These are phyloP conservation scores for Leccinellum luteum DNA, from an alignment of 768 basidiomycete species.

Conservation along the genomic window DNA sequence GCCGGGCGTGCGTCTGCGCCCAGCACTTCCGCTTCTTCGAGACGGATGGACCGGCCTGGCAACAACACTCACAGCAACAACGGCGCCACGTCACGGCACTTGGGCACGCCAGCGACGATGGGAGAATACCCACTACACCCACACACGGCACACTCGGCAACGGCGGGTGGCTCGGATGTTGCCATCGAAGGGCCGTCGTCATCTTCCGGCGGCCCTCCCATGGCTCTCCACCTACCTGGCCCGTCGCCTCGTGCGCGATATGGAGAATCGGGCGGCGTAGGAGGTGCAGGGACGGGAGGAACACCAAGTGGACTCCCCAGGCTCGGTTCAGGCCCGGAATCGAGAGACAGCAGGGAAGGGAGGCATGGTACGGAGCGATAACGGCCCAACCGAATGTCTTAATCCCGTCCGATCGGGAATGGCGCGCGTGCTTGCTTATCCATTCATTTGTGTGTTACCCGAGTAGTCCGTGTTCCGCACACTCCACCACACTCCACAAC, in stretches of 20 bases:
- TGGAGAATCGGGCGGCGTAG: slow-evolving; percentile 32
- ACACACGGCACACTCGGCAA: slow-evolving; percentile 13
- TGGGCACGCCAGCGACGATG: slow-evolving; percentile 21
- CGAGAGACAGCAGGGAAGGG: slow-evolving; percentile 30
- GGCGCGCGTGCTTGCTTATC: background rate
- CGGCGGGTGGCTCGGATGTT: slow-evolving; percentile 23
- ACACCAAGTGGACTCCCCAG: slow-evolving; percentile 10
- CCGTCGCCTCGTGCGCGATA: slow-evolving; percentile 34
- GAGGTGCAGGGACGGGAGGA: background rate
- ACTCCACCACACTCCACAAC: slow-evolving; percentile 12
- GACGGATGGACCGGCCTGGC: slow-evolving; percentile 34
- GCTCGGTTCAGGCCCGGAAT: slow-evolving; percentile 34
- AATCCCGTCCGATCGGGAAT: background rate
- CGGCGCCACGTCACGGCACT: background rate
- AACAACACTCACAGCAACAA: slow-evolving; percentile 6
- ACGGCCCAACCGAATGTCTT: slow-evolving; percentile 3
- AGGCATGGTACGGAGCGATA: slow-evolving; percentile 30
- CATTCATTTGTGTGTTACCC: slow-evolving; percentile 7
- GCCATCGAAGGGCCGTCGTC: slow-evolving; percentile 28
- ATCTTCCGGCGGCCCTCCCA: slow-evolving; percentile 20
- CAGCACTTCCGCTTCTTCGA: slow-evolving; percentile 26
- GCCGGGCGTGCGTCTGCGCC: slow-evolving; percentile 81
- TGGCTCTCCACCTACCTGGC: slow-evolving; percentile 33
- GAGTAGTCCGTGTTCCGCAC: slow-evolving; percentile 9
- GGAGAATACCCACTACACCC: slow-evolving; percentile 15